phyloP scores from a whole-genome alignment of 148 eudicot genomes.

The Rhododendron mucronatum region DNA sequence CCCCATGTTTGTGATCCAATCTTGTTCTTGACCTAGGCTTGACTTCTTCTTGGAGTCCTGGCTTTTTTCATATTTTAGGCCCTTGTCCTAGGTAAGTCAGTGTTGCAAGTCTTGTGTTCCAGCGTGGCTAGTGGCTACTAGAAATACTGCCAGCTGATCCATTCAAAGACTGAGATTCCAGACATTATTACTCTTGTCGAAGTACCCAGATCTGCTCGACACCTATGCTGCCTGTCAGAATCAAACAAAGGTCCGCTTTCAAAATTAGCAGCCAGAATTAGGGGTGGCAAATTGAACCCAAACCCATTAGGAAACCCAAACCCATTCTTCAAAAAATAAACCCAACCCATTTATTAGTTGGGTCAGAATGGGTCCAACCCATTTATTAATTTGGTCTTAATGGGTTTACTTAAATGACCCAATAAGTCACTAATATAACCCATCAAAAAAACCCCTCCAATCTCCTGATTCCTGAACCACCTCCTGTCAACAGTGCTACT shows the following conservation, averaged over 20 bases:
- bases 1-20: background rate
- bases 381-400: too few relatives aligned
- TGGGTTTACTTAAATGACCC: too few relatives aligned
- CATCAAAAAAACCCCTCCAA: too few relatives aligned
- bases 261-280: background rate
- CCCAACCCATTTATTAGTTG: too few relatives aligned
- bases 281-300: too few relatives aligned
- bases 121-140: background rate
- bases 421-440: too few relatives aligned
- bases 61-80: background rate
- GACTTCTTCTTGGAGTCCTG: background rate
- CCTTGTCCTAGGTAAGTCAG: background rate
- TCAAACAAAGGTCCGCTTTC: background rate
- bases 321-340: too few relatives aligned
- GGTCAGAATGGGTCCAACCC: too few relatives aligned
- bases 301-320: too few relatives aligned
- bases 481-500: slow-evolving; percentile 86
- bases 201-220: background rate
- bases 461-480: slow-evolving; percentile 83
- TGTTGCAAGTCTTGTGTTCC: background rate
- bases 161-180: background rate
- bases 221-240: background rate
- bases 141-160: background rate
- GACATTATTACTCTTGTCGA: background rate
- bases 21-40: background rate